A percentile compares a stretch with the other conserved stretches of the same genome.
These are phyloP conservation scores for Scheffersomyces coipomensis DNA, from an alignment of 805 yeast genomes.

Conservation along the genomic window DNA sequence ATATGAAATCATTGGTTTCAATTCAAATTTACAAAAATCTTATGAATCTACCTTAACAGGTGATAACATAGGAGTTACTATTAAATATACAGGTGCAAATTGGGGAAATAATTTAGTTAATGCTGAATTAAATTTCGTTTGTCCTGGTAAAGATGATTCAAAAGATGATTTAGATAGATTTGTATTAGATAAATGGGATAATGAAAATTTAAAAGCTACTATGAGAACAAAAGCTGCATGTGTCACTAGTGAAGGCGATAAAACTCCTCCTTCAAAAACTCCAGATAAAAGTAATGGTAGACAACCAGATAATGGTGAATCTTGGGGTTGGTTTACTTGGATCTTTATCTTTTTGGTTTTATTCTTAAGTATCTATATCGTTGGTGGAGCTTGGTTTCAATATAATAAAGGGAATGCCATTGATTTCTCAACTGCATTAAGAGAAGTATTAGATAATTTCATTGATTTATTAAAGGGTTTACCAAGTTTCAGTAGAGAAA, in stretches of 20 bases:
- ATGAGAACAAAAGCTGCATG: constrained; percentile 43
- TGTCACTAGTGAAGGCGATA: constrained; percentile 26
- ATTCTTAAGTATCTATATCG: constrained; percentile 66
- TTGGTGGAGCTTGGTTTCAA: constrained; percentile 74
- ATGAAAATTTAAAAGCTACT: constrained; percentile 21
- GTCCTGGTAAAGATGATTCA: constrained; percentile 31
- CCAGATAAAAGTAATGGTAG: constrained; percentile 11
- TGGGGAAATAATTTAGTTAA: constrained; percentile 69
- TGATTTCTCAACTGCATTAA: constrained; percentile 70
- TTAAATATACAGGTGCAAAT: constrained; percentile 48
- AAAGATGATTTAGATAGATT: constrained; percentile 19
- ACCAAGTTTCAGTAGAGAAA: constrained; percentile 68
- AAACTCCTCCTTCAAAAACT: constrained; percentile 23
- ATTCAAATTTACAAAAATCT: constrained; percentile 36
- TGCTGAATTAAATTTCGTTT: constrained; percentile 47
- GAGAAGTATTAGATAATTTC: constrained; percentile 69
- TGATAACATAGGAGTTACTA: constrained; percentile 26
- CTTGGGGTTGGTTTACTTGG: constrained; percentile 85
- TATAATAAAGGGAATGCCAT: constrained; percentile 68
- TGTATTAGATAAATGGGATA: constrained; percentile 36
- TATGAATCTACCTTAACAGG: constrained; percentile 25
- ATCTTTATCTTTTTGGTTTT: constrained; percentile 72
- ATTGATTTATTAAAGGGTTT: constrained; percentile 55
- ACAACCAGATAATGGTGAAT: constrained; percentile 33
- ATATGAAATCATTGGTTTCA: constrained; percentile 63